Percentiles rank a stretch among this genome's conserved stretches.
Evolutionary conservation across 106 monocot species (phyloP).

Genomic region (Dendrobium huoshanense): DNA sequence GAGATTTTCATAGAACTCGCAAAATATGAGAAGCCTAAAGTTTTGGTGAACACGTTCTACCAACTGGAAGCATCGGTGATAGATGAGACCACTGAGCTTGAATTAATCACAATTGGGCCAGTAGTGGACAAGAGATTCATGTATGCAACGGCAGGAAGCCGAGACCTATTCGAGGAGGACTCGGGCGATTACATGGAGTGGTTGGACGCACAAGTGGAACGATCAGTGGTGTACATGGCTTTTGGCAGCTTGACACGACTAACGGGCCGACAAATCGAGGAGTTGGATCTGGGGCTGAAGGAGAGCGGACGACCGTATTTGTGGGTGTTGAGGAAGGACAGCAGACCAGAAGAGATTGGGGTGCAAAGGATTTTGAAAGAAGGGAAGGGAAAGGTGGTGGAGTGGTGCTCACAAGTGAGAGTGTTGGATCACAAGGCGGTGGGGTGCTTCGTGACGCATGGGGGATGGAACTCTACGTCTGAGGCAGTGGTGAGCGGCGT

Average conservation of each 20-base stretch:
- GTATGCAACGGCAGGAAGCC: no score
- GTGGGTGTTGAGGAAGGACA: conserved; percentile 41
- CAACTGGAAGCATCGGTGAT: no score
- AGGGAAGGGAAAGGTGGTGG: conserved; percentile 9
- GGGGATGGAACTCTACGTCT: background rate
- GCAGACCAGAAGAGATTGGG: conserved; percentile 5
- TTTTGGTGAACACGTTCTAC: no score
- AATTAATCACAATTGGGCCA: no score
- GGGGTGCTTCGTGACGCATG: no score
- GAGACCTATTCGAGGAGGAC: conserved; percentile 24
- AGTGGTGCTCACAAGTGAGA: conserved; percentile 9
- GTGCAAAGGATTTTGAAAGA: conserved; percentile 24
- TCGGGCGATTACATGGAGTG: conserved; percentile 36
- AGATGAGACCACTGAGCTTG: no score
- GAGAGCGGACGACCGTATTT: conserved; percentile 38
- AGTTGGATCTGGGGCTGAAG: conserved; percentile 27
- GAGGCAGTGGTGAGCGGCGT: conserved; percentile 1
- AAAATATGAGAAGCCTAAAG: background rate
- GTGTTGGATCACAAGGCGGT: background rate
- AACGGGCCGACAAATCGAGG: conserved; percentile 25
- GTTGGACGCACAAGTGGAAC: conserved; percentile 27
- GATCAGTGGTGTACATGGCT: conserved; percentile 17
- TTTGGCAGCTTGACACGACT: conserved; percentile 35
- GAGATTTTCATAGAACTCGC: background rate
- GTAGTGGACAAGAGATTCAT: background rate